Base-by-base conservation (phyloP, 768 basidiomycete species). In the Lactarius hatsudake region DNA sequence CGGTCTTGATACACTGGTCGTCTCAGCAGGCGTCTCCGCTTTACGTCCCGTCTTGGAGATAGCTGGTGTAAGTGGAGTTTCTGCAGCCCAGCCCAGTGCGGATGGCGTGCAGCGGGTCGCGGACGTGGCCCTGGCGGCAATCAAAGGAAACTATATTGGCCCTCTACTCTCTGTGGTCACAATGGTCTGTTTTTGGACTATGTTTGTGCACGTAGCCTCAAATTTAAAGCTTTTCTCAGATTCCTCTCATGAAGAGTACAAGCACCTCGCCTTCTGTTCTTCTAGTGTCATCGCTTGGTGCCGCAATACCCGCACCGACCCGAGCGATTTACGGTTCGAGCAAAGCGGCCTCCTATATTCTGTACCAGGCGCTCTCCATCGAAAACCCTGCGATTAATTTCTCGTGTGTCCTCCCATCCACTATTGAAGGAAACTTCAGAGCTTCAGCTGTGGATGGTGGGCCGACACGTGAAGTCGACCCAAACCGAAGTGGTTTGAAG, bases 1-100 rank as follows among this genome's bases (percentile, higher is more conserved):
- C 1, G 91, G 93, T 18, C 71, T 96, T 1, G 94, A 96, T 75
- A 96, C 94, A 0, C 74, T 96, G 6, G 78, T 94, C 36, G 84
- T 96, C 42, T 83, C 85, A 38, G 93, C 94, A 3, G 95, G 95
- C 4, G 90, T 95, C 0, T 92, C 92, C 0, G 88, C 93, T 13
- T 80, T 94, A 3, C 86, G 84, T 61, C 90, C 94, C 0, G 78
- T 96, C 30, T 80, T 95, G 75, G 83, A 85, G 2, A 76, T 93
- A 12, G 88, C 91, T 18, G 89, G 88, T 2, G 79, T 84, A 0
- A 77, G 83, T 58, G 72, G 77, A 71, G 17, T 74, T 69, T 13
- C 74, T 73, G 17, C 74, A 77, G 9, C 77, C 78, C 13, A 70
- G 74, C 17, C 78, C 83, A 45, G 81, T 84, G 9, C 75, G 7